Conservation (phyloP, 352 stramenopile species). For the Pythium vanterpoolii region DNA sequence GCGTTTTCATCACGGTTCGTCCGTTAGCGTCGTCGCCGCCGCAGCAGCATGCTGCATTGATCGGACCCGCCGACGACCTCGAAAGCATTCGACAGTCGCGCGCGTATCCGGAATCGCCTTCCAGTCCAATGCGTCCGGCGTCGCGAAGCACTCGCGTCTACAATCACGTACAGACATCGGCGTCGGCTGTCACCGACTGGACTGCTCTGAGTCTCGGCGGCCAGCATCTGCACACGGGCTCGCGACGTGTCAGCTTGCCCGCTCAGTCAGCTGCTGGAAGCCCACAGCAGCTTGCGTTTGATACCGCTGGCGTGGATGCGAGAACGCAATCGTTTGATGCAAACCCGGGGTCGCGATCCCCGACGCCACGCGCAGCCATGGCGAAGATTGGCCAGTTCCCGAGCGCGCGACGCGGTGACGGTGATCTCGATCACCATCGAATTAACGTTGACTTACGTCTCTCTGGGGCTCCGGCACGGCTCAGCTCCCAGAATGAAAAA, state of each 20-base stretch:
- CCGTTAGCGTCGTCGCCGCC: conserved; percentile 6
- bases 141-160: conserved; percentile 9
- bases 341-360: background rate
- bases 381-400: background rate
- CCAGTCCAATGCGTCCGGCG: background rate
- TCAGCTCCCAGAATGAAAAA: background rate
- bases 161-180: conserved; percentile 10
- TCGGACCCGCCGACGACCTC: background rate
- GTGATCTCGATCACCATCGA: background rate
- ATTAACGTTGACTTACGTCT: background rate
- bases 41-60: background rate
- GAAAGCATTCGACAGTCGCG: conserved; percentile 7
- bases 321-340: background rate
- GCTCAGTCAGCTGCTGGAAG: background rate
- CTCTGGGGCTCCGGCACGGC: background rate
- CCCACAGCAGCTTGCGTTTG: background rate
- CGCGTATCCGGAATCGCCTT: conserved; percentile 9
- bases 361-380: background rate
- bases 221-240: background rate
- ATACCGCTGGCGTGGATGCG: background rate
- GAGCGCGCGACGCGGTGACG: too few relatives aligned
- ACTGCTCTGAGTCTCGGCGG: conserved; percentile 8
- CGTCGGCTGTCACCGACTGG: conserved; percentile 5
- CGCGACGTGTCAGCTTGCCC: background rate
- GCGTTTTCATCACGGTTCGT: conserved; percentile 5